A percentile compares a stretch with the other conserved stretches of the same genome.
Conservation (phyloP, 352 stramenopile genomes). For the Phytopythium sindhum region DNA sequence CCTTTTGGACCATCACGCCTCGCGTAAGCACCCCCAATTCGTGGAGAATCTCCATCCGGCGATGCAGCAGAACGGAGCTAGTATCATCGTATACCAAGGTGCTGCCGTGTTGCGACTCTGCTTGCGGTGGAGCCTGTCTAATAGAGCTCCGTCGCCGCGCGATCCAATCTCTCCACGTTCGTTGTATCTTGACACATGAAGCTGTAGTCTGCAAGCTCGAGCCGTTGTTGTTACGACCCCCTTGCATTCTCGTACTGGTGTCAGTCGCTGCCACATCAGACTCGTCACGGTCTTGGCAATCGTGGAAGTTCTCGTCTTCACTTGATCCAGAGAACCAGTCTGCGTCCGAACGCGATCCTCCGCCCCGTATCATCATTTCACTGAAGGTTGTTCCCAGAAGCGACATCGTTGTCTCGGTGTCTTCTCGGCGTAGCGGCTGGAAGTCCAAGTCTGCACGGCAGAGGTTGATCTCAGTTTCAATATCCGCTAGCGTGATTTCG, state of each 20-base stretch:
- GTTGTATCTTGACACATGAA: constrained; percentile 14
- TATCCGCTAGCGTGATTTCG: neutral
- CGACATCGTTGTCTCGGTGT: constrained; percentile 30
- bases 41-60: neutral
- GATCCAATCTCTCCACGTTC: constrained; percentile 14
- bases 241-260: neutral
- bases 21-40: constrained; percentile 2
- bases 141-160: neutral
- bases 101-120: neutral
- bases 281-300: neutral
- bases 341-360: neutral
- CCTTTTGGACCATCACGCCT: neutral
- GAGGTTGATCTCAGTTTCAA: constrained; percentile 3
- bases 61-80: neutral
- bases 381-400: constrained; percentile 18
- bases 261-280: too few species aligned
- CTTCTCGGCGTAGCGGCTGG: constrained; percentile 13
- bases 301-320: constrained; percentile 6
- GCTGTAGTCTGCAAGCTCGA: neutral
- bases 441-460: neutral
- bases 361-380: constrained; percentile 9
- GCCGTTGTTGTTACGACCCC: neutral
- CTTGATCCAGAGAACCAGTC: constrained; percentile 5
- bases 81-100: neutral
- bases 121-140: neutral